phyloP scores from a whole-genome alignment of 2,329 filamentous ascomycete genomes.

The Penicillium brasilianum region DNA sequence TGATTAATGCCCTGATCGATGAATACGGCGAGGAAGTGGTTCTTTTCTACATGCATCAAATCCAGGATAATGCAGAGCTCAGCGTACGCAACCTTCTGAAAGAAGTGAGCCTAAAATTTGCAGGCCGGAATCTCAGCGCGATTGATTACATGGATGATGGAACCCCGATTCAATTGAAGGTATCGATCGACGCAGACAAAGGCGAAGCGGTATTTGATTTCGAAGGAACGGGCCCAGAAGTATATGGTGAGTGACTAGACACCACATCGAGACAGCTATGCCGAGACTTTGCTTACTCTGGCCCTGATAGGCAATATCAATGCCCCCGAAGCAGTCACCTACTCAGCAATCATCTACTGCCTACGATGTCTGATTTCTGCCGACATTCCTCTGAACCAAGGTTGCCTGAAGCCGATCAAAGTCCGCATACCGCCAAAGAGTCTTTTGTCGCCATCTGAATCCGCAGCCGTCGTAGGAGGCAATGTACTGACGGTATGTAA shows the following conservation, averaged over 20 bases:
- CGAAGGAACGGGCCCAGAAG: constrained; percentile 75
- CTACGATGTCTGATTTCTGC: constrained; percentile 75
- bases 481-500: constrained; percentile 79
- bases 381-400: constrained; percentile 82
- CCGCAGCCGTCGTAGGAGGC: constrained; percentile 77
- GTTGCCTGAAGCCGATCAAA: constrained; percentile 74
- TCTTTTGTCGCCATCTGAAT: constrained; percentile 73
- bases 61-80: constrained; percentile 76
- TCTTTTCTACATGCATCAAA: constrained; percentile 77
- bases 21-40: constrained; percentile 75
- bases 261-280: constrained; percentile 35
- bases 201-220: constrained; percentile 79
- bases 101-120: constrained; percentile 66
- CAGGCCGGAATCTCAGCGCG: constrained; percentile 67
- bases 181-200: constrained; percentile 70
- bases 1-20: constrained; percentile 71
- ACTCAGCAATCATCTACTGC: constrained; percentile 81
- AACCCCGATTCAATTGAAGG: constrained; percentile 72
- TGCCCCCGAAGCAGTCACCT: constrained; percentile 76
- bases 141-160: constrained; percentile 84
- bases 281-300: not conserved
- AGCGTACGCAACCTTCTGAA: constrained; percentile 73
- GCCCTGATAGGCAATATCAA: constrained; percentile 67
- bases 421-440: constrained; percentile 72
- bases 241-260: constrained; percentile 40